Conservation (phyloP, 441 rosid genomes). For the Erodium texanum region DNA sequence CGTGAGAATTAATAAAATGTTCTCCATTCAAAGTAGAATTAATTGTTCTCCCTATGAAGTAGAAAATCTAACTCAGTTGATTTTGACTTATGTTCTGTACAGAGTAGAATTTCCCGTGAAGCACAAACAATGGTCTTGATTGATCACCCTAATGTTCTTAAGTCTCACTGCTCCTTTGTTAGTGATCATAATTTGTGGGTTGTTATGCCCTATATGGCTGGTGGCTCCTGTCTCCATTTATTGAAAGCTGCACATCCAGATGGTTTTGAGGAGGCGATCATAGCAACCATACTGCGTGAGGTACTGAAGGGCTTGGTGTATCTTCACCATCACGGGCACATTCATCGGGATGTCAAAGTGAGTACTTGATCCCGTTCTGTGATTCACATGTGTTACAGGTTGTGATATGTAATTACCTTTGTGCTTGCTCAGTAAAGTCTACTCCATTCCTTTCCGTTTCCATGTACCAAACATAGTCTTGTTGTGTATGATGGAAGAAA, state of each 20-base stretch:
- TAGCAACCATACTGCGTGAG: constrained; percentile 82
- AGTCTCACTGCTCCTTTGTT: constrained; percentile 88
- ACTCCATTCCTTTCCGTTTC: no score
- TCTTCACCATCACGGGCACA: constrained; percentile 97
- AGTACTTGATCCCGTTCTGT: constrained; percentile 15
- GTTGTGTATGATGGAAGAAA: not conserved
- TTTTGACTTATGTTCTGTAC: constrained; percentile 9
- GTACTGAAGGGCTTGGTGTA: constrained; percentile 81
- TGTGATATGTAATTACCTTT: not conserved
- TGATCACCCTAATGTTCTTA: constrained; percentile 86
- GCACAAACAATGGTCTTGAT: constrained; percentile 93
- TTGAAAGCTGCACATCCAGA: constrained; percentile 88
- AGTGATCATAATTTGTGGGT: constrained; percentile 88
- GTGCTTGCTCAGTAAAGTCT: not conserved
- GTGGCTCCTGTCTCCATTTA: constrained; percentile 95
- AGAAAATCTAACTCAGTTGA: constrained; percentile 34
- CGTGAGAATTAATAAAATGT: not conserved
- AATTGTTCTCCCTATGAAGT: not conserved
- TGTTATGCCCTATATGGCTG: constrained; percentile 95
- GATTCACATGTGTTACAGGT: not conserved
- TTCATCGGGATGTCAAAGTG: constrained; percentile 97
- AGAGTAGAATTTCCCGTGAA: constrained; percentile 79
- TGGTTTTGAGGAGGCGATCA: constrained; percentile 85
- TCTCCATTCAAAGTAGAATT: constrained; percentile 25
- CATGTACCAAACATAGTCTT: no score